Evolutionary conservation across 345 rosid genomes (phyloP).

Genomic region (Citrus sp.): DNA sequence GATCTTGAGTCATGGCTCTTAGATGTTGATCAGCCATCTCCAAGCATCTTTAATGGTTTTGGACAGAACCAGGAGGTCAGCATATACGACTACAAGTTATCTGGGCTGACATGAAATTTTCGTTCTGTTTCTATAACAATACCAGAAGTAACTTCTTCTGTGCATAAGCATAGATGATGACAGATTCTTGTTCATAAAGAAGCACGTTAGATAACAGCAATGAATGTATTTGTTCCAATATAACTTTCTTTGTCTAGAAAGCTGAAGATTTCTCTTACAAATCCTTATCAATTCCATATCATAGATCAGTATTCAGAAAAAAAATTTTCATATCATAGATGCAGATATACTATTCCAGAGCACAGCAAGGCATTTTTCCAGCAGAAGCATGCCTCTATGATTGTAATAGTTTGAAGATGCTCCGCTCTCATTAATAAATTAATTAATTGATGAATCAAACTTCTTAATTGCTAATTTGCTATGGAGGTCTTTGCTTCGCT

Average conservation of each 20-base stretch:
- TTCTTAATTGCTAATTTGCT: no score
- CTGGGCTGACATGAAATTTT: constrained; percentile 8
- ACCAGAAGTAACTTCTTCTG: not conserved
- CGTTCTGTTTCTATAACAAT: no score
- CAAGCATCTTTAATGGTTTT: constrained; percentile 1
- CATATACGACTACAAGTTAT: constrained; percentile 27
- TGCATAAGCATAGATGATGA: no score
- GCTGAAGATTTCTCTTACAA: not conserved
- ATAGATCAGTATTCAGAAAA: not conserved
- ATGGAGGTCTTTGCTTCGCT: no score
- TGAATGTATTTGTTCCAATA: not conserved
- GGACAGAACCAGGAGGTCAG: constrained; percentile 22
- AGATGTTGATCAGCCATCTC: constrained; percentile 21
- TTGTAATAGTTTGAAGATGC: not conserved
- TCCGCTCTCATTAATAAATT: not conserved
- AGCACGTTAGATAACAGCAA: not conserved
- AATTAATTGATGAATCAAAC: not conserved
- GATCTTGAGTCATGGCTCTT: constrained; percentile 39
- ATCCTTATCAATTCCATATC: not conserved
- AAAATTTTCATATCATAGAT: not conserved
- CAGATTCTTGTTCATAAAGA: not conserved
- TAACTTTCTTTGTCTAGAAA: not conserved
- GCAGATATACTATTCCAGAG: not conserved
- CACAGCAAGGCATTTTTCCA: not conserved
- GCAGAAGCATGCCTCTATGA: not conserved